These are phyloP conservation scores for Blastosporella zonata DNA, from an alignment of 1,284 basidiomycete genomes.

Conservation along the genomic window DNA sequence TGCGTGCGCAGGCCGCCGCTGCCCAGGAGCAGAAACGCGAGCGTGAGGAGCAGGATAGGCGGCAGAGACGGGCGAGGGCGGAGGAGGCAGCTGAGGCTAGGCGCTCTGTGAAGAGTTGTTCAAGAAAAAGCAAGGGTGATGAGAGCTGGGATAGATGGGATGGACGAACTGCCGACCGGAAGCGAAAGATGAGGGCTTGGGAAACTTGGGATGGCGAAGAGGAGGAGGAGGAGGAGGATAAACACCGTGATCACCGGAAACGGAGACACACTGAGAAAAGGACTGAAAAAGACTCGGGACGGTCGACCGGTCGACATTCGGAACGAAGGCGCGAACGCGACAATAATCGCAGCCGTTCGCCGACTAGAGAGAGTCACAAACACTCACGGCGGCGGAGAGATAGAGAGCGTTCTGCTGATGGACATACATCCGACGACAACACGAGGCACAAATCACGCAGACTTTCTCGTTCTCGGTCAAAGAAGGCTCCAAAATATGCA, in stretches of 20 bases:
- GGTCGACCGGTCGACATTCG: slow-evolving; percentile 20
- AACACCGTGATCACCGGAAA: slow-evolving; percentile 23
- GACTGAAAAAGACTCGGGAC: slow-evolving; percentile 25
- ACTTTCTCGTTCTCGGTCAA: slow-evolving; percentile 21
- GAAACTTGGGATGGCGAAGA: slow-evolving; percentile 37
- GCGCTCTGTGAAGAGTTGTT: slow-evolving; percentile 13
- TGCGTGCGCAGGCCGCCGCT: slow-evolving; percentile 73
- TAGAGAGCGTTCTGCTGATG: slow-evolving; percentile 8
- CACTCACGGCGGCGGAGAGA: slow-evolving; percentile 7
- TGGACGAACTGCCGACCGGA: slow-evolving; percentile 43
- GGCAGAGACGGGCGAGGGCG: slow-evolving; percentile 14
- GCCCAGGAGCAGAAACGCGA: slow-evolving; percentile 70
- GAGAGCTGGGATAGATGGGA: slow-evolving; percentile 47
- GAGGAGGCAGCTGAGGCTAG: slow-evolving; percentile 18
- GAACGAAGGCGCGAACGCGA: slow-evolving; percentile 15
- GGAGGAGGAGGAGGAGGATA: slow-evolving; percentile 23
- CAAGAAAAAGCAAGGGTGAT: slow-evolving; percentile 22
- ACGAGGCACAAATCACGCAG: slow-evolving; percentile 20
- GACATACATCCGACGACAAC: slow-evolving; percentile 9
- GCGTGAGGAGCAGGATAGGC: slow-evolving; percentile 38
- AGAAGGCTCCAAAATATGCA: slow-evolving; percentile 30
- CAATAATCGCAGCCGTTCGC: slow-evolving; percentile 13
- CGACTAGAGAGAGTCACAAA: slow-evolving; percentile 6
- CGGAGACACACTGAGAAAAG: slow-evolving; percentile 28
- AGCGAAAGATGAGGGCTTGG: slow-evolving; percentile 41